These are phyloP conservation scores for Xylaria sp. DNA, from an alignment of 2,329 filamentous ascomycete species.

Conservation along the genomic window DNA sequence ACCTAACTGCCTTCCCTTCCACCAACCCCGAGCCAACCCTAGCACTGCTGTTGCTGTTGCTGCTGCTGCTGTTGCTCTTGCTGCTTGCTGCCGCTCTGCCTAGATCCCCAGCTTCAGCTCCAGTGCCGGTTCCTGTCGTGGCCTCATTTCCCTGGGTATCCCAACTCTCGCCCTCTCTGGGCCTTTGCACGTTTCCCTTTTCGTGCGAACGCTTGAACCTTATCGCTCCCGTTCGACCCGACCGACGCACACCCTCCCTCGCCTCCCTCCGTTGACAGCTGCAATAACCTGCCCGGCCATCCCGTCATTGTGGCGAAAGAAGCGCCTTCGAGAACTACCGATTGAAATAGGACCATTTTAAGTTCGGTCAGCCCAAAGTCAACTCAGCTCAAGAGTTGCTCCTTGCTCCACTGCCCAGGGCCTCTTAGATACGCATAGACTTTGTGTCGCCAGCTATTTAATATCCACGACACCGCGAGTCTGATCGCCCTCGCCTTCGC, in stretches of 20 bases:
- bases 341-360: conserved; percentile 16
- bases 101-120: conserved; percentile 20
- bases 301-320: conserved; percentile 13
- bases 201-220: conserved; percentile 28
- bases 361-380: conserved; percentile 16
- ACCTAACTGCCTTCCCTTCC: not conserved
- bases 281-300: conserved; percentile 15
- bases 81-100: conserved; percentile 12
- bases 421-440: conserved; percentile 15
- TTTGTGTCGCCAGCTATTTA: conserved; percentile 12
- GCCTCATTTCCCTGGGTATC: conserved; percentile 9
- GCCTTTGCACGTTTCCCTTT: conserved; percentile 5
- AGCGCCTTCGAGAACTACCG: not conserved
- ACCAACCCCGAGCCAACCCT: conserved; percentile 13
- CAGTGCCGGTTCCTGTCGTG: conserved; percentile 18
- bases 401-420: conserved; percentile 15
- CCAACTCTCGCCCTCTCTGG: conserved; percentile 16
- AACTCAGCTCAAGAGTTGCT: conserved; percentile 11
- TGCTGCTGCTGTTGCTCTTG: too few species aligned
- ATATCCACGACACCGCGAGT: conserved; percentile 24
- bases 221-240: conserved; percentile 20
- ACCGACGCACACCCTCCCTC: conserved; percentile 18
- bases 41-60: conserved; percentile 4
- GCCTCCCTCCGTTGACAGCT: conserved; percentile 8
- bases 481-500: conserved; percentile 19